Base-by-base conservation (phyloP, 306 rosid genomes). In the Sicyos edulis region DNA sequence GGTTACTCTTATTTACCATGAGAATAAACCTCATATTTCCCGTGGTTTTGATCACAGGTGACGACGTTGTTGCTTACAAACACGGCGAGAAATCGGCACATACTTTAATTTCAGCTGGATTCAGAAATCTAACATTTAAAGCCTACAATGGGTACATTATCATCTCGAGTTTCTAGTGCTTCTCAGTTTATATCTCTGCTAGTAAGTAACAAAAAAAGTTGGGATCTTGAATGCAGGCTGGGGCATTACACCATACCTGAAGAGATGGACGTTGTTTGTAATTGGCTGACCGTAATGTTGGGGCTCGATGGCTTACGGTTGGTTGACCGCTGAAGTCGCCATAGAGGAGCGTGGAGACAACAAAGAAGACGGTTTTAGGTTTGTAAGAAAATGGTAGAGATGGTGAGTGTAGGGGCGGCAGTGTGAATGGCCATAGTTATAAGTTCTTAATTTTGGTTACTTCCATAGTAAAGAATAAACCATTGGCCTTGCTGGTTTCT, bases 181-280 rank as follows among this genome's bases (percentile, higher is more conserved):
- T 32, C 37, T 32, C 37, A 32, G 37, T 32, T 32, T 32, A 32
- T 32, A 32, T 32, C 37, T 32, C 37, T 32, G 37, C 37, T 32
- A 32, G 5, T 5, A 32, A 32, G 37, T 32, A 37, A 37, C 49
- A 17, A 71, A 53, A 53, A 10, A 14, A 11, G 19, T n/a, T n/a
- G n/a, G 19, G 54, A 66, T 66, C 20, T 65, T 74, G 37, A 78
- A 21, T 85, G 89, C 86, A 93, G 99, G 82, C 80, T 91, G 75
- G 99, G 99, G 20, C 99, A 93, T 77, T 83, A 93, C 47, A 93
- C 97, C 58, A 77, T 91, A 71, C 97, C 99, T 55, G 95, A 88
- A 78, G 99, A 93, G 83, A 90, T 88, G 10, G 88, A 88, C 76
- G 97, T 84, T 78, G 92, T 93, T 37, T 88, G 96, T 78, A 78